Evolutionary conservation across 495 filamentous ascomycete species (phyloP), one percentile per base, ranked within the genome.

Genomic region (Aspergillus cavernicola): DNA sequence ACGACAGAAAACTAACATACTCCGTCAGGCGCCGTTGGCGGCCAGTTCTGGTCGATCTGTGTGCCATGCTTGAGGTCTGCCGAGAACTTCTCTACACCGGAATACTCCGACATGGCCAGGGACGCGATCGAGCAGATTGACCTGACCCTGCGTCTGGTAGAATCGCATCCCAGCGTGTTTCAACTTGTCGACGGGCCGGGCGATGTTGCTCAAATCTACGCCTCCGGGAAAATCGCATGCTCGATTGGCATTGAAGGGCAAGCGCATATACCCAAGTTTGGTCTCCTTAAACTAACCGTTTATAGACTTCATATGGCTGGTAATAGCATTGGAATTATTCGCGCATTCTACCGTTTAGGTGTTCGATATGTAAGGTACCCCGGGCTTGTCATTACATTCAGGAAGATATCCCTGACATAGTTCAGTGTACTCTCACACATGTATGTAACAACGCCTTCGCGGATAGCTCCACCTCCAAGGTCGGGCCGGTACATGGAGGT

Each of bases 1-100:
- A n/a, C n/a, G 24, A 28, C 9, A 28, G 24, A 28, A 0, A 54
- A 57, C 40, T 37, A 42, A 16, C 38, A 32, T 82, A 19, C 69
- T 87, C 19, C 73, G 77, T 29, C 70, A 18, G 85, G 86, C 2
- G 69, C 74, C 48, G 76, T 82, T 40, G 85, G 85, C 50, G 88
- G 69, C 1, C 66, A 69, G 42, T 75, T 73, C 45, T 73, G 70
- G 69, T 67, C 62, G 45, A 61, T 63, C 1, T 62, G 53, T 43
- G 41, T 62, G 19, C 37, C 15, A 39, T 39, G 53, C 23, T 46
- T 52, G 23, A 43, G 50, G 10, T n/a, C 38, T 2, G 19, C 15
- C 11, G 38, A 41, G 18, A 41, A 41, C 24, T 28, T 28, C 24
- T 28, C 24, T 9, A 28, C 24, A 9, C 24, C 16, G 9, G 37